Base-by-base conservation (phyloP, 768 basidiomycete genomes). In the Naganishia vaughanmartiniae region DNA sequence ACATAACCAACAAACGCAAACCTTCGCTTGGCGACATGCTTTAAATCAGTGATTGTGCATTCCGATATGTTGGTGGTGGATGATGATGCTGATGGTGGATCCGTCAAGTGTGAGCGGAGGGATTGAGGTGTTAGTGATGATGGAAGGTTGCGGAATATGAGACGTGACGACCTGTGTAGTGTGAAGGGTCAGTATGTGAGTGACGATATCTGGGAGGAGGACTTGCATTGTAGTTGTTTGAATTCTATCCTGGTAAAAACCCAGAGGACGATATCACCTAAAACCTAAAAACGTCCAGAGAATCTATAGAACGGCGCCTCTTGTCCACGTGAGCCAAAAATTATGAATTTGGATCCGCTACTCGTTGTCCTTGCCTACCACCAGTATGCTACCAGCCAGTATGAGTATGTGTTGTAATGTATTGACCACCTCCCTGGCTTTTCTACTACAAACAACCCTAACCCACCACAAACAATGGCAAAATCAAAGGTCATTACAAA, bases 1-100 rank as follows among this genome's bases (percentile, higher is more conserved):
- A 90, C 92, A 84, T 88, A 97, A 0, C 96, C 96, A 11, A 95
- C 84, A 76, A 98, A 99, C 0, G 90, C 96, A 79, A 99, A 94
- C 39, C 91, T 85, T 10, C 96, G 83, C 80, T 91, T 90, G 31
- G 84, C 84, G 4, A 92, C 87, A 63, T 97, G 85, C 79, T 91
- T 91, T 60, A 89, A 84, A 82, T 98, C 96, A 4, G 96, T 99
- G 19, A 72, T 51, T 7, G 51, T 68, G 42, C 56, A 53, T 34
- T 33, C 19, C 24, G 57, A 19, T 30, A n/a, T 70, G 73, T 15
- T 72, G 68, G 46, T 46, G 28, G 33, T 65, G 15, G 48, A 46
- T 34, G 36, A n/a, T n/a, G 48, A 51, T 76, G 72, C 9, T 66
- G 54, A 26, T 74, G 53, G 28, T 76, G 76, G 6, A 70, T 58